Conservation (phyloP, 768 basidiomycete species). For the Suillus occidentalis region DNA sequence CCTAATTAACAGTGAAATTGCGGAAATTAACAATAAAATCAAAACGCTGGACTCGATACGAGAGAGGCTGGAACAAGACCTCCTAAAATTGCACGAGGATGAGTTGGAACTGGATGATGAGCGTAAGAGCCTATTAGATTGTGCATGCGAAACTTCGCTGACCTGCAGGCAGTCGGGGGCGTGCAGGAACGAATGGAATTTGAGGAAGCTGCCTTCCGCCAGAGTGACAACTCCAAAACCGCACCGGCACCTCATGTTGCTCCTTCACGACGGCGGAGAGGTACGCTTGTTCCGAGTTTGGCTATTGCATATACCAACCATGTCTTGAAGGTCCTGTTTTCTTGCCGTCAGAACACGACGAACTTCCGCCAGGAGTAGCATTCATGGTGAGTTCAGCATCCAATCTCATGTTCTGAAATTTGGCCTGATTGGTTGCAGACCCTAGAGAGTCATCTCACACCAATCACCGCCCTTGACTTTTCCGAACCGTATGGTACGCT, state of each 20-base stretch:
- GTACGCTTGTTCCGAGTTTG: conserved; percentile 9
- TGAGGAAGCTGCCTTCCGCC: conserved; percentile 48
- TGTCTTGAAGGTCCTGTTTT: conserved; percentile 77
- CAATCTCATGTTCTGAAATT: not conserved
- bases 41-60: conserved; percentile 79
- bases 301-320: conserved; percentile 11
- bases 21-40: conserved; percentile 89
- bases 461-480: conserved; percentile 89
- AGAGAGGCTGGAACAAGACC: conserved; percentile 73
- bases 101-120: conserved; percentile 97
- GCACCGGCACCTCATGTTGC: conserved; percentile 17
- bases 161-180: conserved; percentile 66
- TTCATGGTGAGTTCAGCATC: conserved; percentile 76
- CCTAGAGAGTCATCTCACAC: conserved; percentile 74
- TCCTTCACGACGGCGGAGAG: conserved; percentile 36
- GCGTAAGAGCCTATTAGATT: conserved; percentile 50
- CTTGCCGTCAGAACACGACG: conserved; percentile 95
- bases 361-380: conserved; percentile 89
- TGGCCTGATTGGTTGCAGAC: conserved; percentile 48
- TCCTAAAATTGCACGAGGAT: conserved; percentile 89
- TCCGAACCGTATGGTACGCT: conserved; percentile 95
- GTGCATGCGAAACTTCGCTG: conserved; percentile 2
- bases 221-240: conserved; percentile 18
- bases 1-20: conserved; percentile 82
- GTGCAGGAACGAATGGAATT: conserved; percentile 82